Evolutionary conservation across 2,329 filamentous ascomycete species (phyloP).

Genomic region (Rhynchosporium graminicola): DNA sequence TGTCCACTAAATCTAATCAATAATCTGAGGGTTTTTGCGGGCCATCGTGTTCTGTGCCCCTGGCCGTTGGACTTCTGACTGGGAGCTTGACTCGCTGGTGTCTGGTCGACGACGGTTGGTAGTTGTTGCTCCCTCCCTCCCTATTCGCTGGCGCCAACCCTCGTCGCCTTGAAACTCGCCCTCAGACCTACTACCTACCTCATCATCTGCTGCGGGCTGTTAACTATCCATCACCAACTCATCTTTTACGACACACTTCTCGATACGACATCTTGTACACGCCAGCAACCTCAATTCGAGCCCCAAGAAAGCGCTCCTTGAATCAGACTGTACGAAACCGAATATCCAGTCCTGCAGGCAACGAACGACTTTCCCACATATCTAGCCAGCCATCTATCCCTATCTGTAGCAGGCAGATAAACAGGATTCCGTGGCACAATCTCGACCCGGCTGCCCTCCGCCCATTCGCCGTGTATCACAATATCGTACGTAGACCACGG

Average conservation of each 20-base stretch:
- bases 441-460: background rate
- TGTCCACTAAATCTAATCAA: slow-evolving; percentile 4
- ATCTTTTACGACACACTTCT: background rate
- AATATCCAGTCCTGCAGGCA: slow-evolving; percentile 15
- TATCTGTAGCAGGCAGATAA: slow-evolving; percentile 14
- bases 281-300: background rate
- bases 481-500: background rate
- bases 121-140: background rate
- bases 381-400: slow-evolving; percentile 1
- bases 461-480: slow-evolving; percentile 18
- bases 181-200: slow-evolving; percentile 4
- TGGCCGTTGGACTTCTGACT: background rate
- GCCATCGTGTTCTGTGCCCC: background rate
- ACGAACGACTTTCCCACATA: slow-evolving; percentile 18
- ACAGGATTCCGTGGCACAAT: slow-evolving; percentile 13
- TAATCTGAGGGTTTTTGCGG: background rate
- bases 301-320: background rate
- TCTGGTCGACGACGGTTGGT: too few relatives aligned
- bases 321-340: background rate
- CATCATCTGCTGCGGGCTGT: background rate
- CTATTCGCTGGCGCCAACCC: slow-evolving; percentile 9
- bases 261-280: background rate
- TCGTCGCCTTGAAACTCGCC: slow-evolving; percentile 6
- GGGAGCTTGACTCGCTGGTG: slow-evolving; percentile 8
- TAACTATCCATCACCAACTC: background rate